Conservation (phyloP, 129 eudicot genomes). For the Flaveria brownii region DNA sequence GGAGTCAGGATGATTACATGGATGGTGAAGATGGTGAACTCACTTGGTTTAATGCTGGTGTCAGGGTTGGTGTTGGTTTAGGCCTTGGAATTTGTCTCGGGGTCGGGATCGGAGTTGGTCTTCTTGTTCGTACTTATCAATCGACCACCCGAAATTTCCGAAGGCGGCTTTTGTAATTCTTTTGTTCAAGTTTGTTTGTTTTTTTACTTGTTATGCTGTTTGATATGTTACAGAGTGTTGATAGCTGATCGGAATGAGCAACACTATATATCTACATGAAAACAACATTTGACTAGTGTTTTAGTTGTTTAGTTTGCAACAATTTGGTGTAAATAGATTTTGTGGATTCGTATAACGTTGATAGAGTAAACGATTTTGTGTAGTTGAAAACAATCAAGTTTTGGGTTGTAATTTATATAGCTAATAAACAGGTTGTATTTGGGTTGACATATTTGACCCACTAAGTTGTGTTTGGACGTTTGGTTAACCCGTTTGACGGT, state of each 20-base stretch:
- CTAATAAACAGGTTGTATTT: background rate
- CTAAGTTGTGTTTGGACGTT: no score
- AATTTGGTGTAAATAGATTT: constrained; percentile 29
- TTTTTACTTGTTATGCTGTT: background rate
- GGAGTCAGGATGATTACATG: constrained; percentile 56
- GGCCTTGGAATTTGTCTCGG: constrained; percentile 90
- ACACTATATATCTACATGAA: constrained; percentile 20
- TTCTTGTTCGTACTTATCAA: constrained; percentile 79
- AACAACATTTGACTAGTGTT: constrained; percentile 8
- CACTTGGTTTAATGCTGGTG: constrained; percentile 89
- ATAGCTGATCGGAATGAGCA: constrained; percentile 34
- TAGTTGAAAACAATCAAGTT: background rate
- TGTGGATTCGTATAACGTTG: constrained; percentile 10
- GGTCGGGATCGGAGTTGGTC: constrained; percentile 80
- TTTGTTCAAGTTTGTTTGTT: background rate
- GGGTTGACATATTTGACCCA: no score
- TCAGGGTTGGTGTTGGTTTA: constrained; percentile 82
- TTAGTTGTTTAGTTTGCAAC: constrained; percentile 11
- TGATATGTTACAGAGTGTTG: constrained; percentile 31
- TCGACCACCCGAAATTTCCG: constrained; percentile 64
- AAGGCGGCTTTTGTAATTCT: constrained; percentile 56
- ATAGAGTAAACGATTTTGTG: constrained; percentile 31
- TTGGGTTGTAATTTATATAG: background rate
- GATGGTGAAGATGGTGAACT: constrained; percentile 91
- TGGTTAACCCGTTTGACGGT: no score